Evolutionary conservation across 768 basidiomycete species (phyloP), one percentile per base, ranked within the genome.

Genomic region (Rubroboletus satanas): DNA sequence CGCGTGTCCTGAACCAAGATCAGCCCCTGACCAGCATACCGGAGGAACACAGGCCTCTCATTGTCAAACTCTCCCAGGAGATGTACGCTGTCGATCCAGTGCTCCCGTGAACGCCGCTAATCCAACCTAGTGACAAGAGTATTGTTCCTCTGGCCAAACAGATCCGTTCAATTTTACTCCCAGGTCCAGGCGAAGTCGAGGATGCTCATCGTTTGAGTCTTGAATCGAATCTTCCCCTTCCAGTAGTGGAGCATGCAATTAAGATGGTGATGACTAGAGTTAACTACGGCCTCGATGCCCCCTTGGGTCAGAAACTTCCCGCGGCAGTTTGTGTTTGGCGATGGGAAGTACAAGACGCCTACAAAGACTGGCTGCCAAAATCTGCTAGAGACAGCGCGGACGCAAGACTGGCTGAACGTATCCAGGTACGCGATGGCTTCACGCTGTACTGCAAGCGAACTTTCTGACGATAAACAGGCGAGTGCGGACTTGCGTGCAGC

Each of bases 61-160:
- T 96, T 61, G 92, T 84, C 6, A 93, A 93, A 69, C 71, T 93
- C 38, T 83, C 83, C 1, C 88, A 93, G 59, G 93, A 96, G 73
- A 93, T 92, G 93, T 92, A 75, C 52, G 45, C 31, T 50, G 39
- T 57, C 5, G 28, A 26, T 39, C 11, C 21, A 32, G 8, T 26
- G 21, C 32, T 53, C 49, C 29, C 8, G 11, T 39, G 55, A 48
- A 58, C 36, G 23, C 42, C 17, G 42, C 62, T 31, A 49, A 61
- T 57, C 55, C 58, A 36, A 26, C 41, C 33, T 54, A 96, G 93
- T 62, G 91, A 93, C 68, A 92, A 90, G 71, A 79, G 83, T 1
- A 62, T 86, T 4, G 55, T 73, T 4, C 73, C 80, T 0, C 78
- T 95, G 9, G 77, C 82, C 3, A 92, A 87, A 71, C 75, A 85